These are phyloP conservation scores for Nicotiana knightiana DNA, from an alignment of 257 asterid genomes.

Conservation along the genomic window DNA sequence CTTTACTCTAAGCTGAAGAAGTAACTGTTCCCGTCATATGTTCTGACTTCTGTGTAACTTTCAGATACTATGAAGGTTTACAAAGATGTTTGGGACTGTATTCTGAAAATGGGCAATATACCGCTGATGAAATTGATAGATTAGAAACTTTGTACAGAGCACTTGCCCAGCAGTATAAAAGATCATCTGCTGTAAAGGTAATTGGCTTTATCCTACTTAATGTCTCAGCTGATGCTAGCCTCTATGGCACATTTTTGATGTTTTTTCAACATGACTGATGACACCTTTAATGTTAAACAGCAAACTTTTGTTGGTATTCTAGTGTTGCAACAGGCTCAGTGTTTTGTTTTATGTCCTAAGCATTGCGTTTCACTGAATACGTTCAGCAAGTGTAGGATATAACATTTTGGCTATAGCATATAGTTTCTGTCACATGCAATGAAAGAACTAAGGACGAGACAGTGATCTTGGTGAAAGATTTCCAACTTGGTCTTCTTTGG, in stretches of 20 bases:
- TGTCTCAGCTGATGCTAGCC: background rate
- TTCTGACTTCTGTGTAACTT: background rate
- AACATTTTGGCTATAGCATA: background rate
- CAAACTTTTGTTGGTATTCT: background rate
- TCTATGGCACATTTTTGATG: background rate
- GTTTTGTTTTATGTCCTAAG: background rate
- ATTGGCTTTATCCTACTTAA: background rate
- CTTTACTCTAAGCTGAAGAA: slow-evolving; percentile 2
- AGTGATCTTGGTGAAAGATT: background rate
- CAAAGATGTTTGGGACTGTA: slow-evolving; percentile 78
- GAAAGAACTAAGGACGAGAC: background rate
- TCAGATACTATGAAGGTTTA: slow-evolving; percentile 89
- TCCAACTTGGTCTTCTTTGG: background rate
- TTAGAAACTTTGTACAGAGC: slow-evolving; percentile 68
- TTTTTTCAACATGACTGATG: background rate
- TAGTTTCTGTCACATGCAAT: background rate
- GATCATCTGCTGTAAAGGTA: slow-evolving; percentile 98
- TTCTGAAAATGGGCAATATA: slow-evolving; percentile 55
- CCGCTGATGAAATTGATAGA: slow-evolving; percentile 56
- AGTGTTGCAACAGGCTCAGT: background rate
- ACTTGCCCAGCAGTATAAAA: slow-evolving; percentile 61
- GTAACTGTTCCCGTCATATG: background rate
- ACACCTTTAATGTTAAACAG: background rate
- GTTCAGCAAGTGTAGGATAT: background rate
- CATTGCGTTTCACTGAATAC: background rate